Evolutionary conservation across 2,329 filamentous ascomycete species (phyloP), one percentile per base, ranked within the genome.

Genomic region (Fusarium beomiforme): DNA sequence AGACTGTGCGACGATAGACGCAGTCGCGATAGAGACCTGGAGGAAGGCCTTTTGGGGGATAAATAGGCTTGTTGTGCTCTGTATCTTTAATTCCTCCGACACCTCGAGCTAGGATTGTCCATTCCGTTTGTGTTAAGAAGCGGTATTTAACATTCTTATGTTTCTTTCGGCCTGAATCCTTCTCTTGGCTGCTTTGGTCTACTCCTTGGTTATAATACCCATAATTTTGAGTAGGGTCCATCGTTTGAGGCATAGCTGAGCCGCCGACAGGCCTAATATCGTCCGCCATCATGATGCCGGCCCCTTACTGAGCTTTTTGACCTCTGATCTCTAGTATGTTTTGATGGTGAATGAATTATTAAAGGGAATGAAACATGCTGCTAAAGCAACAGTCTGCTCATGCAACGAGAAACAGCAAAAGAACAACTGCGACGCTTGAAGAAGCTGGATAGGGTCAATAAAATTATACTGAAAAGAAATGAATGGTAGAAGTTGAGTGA

Each of bases 1-100:
- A 85, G 63, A 84, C 83, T 59, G 81, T 79, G 34, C 85, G 84
- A 60, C 84, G 78, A 39, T 71, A 73, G 24, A 87, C 79, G 16
- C 86, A 79, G 61, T 87, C 85, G 55, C 79, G 81, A 72, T 87
- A 88, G 7, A 88, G 78, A 1, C 86, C 86, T 16, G 78, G 79
- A 9, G 83, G 82, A 71, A 88, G 82, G 13, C 85, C 85, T 41
- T 78, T 79, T 1, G 85, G 81, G 1, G 86, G 83, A 53, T 85
- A 83, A 31, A 84, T 76, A 5, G 85, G 78, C 19, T 75, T 74
- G 41, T 83, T 79, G 13, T 81, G 78, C 67, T 87, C 86, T n/a
- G 78, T 76, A 56, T 86, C 85, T 23, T 73, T 78, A 57, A 86
- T 79, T 10, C 83, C 85, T 1, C 85, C 85, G 26, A 87, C 73